Evolutionary conservation across 805 yeast genomes (phyloP).

Genomic region (Ogataea neopini): DNA sequence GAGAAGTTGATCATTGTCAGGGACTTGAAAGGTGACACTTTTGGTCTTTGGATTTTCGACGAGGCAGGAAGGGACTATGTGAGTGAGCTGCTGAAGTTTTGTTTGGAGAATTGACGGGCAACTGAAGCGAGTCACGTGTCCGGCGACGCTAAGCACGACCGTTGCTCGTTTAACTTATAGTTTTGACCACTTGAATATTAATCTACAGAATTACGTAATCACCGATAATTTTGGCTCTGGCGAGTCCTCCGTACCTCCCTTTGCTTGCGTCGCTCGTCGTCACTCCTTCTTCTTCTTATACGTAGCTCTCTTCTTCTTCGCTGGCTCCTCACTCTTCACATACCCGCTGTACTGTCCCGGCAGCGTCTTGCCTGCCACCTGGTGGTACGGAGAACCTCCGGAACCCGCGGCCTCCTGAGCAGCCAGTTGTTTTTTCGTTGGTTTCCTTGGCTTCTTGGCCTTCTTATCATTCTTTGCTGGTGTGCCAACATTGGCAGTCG

Average conservation of each 20-base stretch:
- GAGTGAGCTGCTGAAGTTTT: slow-evolving; percentile 40
- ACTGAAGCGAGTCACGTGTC: not conserved
- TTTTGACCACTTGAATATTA: too few species aligned
- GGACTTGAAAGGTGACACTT: slow-evolving; percentile 66
- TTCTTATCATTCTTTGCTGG: slow-evolving; percentile 22
- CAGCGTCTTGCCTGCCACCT: slow-evolving; percentile 33
- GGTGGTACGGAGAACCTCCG: slow-evolving; percentile 15
- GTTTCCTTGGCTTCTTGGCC: slow-evolving; percentile 32
- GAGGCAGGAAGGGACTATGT: slow-evolving; percentile 64
- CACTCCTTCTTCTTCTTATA: slow-evolving; percentile 28
- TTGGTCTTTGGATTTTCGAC: slow-evolving; percentile 78
- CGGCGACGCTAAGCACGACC: not conserved
- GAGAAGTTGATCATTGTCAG: slow-evolving; percentile 71
- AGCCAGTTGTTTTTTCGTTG: slow-evolving; percentile 35
- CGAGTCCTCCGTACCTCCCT: not conserved
- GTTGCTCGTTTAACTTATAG: too few species aligned
- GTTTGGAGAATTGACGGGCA: slow-evolving; percentile 24
- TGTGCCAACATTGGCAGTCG: not conserved
- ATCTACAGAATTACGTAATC: too few species aligned
- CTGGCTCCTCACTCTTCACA: slow-evolving; percentile 22
- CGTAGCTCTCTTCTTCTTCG: slow-evolving; percentile 32
- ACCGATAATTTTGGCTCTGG: not conserved
- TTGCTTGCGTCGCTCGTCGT: not conserved
- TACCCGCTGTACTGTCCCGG: slow-evolving; percentile 29
- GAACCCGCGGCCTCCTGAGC: slow-evolving; percentile 30